A percentile compares a stretch with the other conserved stretches of the same genome.
Evolutionary conservation across 176 grass and related monocot genomes (phyloP).

Genomic region (Carex parvula): DNA sequence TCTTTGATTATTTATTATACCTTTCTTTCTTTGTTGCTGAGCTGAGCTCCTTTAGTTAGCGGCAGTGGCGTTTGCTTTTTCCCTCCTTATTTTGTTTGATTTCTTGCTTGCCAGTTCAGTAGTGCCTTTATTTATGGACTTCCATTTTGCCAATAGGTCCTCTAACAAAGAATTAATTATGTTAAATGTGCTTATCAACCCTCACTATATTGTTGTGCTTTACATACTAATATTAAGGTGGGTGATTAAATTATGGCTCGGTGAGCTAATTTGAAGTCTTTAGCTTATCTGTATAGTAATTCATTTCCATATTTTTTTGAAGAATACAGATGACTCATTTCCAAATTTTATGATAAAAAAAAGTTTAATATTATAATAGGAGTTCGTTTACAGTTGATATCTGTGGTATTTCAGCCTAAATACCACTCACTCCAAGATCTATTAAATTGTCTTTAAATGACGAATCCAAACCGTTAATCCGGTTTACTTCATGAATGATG

Average conservation of each 20-base stretch:
- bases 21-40: slow-evolving; percentile 30
- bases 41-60: slow-evolving; percentile 36
- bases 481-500: no score
- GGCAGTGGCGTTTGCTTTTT: slow-evolving; percentile 32
- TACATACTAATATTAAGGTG: not conserved
- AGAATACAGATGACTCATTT: not conserved
- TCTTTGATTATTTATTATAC: slow-evolving; percentile 26
- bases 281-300: not conserved
- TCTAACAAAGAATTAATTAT: not conserved
- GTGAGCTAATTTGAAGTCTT: not conserved
- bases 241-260: not conserved
- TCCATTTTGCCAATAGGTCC: not conserved
- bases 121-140: slow-evolving; percentile 20
- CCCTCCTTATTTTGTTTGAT: slow-evolving; percentile 29
- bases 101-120: slow-evolving; percentile 35
- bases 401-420: no score
- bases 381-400: no score
- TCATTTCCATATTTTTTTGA: not conserved
- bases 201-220: not conserved
- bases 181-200: not conserved
- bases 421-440: no score
- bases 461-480: no score
- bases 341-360: not conserved
- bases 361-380: not conserved
- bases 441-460: no score